Base-by-base conservation (phyloP, 768 basidiomycete species). In the Sistotremastrum niveocremeum region DNA sequence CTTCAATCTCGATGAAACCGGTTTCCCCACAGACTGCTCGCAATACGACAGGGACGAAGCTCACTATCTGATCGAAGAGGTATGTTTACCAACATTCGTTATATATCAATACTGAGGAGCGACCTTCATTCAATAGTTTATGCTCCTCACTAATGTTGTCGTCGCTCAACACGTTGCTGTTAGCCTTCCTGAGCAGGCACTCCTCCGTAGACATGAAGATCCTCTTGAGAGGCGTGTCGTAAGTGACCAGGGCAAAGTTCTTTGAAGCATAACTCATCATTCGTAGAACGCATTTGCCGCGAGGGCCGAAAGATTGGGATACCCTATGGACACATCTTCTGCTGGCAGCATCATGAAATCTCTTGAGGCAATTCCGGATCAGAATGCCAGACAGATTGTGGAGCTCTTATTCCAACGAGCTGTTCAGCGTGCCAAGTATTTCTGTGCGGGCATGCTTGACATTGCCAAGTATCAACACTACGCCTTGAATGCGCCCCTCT, bases 381-480 rank as follows among this genome's bases (percentile, higher is more conserved):
- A 80, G 6, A 77, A 79, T 44, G 81, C 82, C 47, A 81, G 79
- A 47, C 66, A 75, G 42, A 71, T 91, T n/a, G 68, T 99, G 7
- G 81, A 91, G 61, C 60, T 95, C 34, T 69, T 97, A 37, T 79
- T 81, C 10, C 79, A 76, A 61, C 95, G 95, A 64, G 83, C 90
- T n/a, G 97, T 91, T 50, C 84, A 89, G 49, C 76, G 82, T 44
- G 89, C 95, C 54, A 93, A 91, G 63, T 99, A 99, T 65, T 98
- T 98, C 79, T 99, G 95, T 59, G 77, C 91, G 29, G 95, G 95
- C 51, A 97, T 97, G 94, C 70, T 99, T 54, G 95, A 99, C 63
- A 99, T 99, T 57, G 89, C 91, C 37, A 97, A 97, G 68, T 99
- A 98, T 58, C 67, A 77, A 32, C 95, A 99, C 63, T 98, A 88